phyloP scores from a whole-genome alignment of 495 filamentous ascomycete genomes.

The Sabuloglossum arenarium region DNA sequence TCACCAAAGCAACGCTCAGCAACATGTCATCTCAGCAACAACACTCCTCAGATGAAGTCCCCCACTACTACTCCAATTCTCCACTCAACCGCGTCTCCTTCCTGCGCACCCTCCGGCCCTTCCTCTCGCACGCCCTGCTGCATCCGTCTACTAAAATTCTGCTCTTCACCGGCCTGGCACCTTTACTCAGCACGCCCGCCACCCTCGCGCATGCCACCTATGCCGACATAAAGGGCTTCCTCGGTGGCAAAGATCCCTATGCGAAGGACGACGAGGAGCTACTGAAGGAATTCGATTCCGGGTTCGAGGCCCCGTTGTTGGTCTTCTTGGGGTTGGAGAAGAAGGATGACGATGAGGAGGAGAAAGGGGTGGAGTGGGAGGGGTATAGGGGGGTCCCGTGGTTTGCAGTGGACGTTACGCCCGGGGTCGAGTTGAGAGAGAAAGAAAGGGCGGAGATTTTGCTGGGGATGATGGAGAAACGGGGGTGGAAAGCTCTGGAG shows the following conservation, averaged over 20 bases:
- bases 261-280: constrained; percentile 49
- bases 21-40: no score
- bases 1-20: no score
- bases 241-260: constrained; percentile 53
- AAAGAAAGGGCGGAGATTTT: constrained; percentile 26
- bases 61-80: constrained; percentile 86
- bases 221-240: constrained; percentile 43
- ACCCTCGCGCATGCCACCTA: constrained; percentile 37
- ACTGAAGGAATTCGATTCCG: constrained; percentile 55
- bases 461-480: constrained; percentile 33
- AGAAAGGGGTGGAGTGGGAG: constrained; percentile 29
- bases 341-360: constrained; percentile 35
- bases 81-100: constrained; percentile 70
- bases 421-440: constrained; percentile 32
- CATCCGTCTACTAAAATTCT: constrained; percentile 54
- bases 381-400: constrained; percentile 54
- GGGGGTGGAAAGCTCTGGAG: constrained; percentile 37
- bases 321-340: constrained; percentile 83
- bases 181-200: constrained; percentile 38
- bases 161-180: constrained; percentile 57
- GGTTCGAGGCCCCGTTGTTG: constrained; percentile 38
- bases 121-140: constrained; percentile 54
- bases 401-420: constrained; percentile 81
- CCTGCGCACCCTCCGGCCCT: constrained; percentile 55
- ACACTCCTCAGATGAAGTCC: no score